These are phyloP conservation scores for Neocatenulostroma microsporum DNA, from an alignment of 2,329 filamentous ascomycete genomes.

Conservation along the genomic window DNA sequence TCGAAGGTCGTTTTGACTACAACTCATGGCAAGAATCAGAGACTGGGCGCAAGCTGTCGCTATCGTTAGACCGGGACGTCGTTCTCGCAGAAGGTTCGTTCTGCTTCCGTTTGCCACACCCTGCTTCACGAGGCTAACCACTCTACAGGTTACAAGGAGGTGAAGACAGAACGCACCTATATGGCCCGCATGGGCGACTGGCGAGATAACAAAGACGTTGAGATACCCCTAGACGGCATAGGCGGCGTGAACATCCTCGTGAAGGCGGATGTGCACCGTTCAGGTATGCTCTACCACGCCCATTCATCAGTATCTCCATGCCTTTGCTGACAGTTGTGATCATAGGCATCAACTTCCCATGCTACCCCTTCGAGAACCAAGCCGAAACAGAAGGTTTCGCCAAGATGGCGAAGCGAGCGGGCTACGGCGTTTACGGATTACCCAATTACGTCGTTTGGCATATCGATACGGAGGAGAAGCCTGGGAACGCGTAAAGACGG, in stretches of 20 bases:
- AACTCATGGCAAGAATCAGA: constrained; percentile 98
- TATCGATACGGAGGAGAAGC: constrained; percentile 92
- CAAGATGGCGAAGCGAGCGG: constrained; percentile 95
- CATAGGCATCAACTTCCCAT: constrained; percentile 93
- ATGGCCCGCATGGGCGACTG: constrained; percentile 90
- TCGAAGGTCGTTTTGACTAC: constrained; percentile 97
- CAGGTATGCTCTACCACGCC: no score
- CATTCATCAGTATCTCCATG: no score
- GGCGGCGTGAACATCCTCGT: constrained; percentile 96
- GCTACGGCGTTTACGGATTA: constrained; percentile 83
- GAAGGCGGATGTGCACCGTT: constrained; percentile 94
- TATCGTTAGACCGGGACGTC: constrained; percentile 66
- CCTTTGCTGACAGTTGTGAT: no score
- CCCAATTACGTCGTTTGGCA: constrained; percentile 99
- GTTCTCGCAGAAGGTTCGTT: constrained; percentile 74
- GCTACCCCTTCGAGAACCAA: constrained; percentile 96
- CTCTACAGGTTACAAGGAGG: constrained; percentile 80
- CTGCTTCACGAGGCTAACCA: no score
- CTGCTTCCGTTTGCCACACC: no score
- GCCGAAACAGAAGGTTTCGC: constrained; percentile 98
- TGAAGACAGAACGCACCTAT: constrained; percentile 79
- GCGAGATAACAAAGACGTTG: constrained; percentile 82
- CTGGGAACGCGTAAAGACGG: constrained; percentile 75
- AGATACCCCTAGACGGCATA: constrained; percentile 88
- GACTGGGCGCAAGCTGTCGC: constrained; percentile 67